Evolutionary conservation across 2,329 filamentous ascomycete species (phyloP).

Genomic region (Venturia asperata): DNA sequence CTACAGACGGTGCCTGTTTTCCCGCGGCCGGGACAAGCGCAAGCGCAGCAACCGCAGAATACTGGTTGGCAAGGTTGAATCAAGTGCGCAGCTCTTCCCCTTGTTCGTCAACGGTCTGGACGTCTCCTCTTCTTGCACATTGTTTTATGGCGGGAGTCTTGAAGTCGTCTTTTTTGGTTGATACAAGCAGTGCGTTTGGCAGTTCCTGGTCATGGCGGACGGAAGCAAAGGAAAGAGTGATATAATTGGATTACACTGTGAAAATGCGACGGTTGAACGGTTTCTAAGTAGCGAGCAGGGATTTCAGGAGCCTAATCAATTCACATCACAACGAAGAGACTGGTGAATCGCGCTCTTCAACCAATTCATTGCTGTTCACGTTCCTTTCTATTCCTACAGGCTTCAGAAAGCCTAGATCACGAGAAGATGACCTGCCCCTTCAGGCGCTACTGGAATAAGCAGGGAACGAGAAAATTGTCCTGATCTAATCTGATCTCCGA

Average conservation of each 20-base stretch:
- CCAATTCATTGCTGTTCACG: neutral
- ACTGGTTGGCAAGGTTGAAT: slow-evolving; percentile 15
- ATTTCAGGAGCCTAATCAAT: neutral
- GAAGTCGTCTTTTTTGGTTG: neutral
- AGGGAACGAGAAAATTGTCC: no score
- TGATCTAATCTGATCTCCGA: slow-evolving; percentile 4
- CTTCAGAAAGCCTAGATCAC: no score
- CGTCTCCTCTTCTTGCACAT: neutral
- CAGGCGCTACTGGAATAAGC: no score
- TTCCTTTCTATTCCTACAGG: neutral
- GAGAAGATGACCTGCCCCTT: no score
- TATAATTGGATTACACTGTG: neutral
- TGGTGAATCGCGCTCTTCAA: neutral
- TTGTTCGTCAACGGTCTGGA: neutral
- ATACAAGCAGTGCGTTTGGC: slow-evolving; percentile 1
- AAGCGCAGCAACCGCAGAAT: slow-evolving; percentile 12
- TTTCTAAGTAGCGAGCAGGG: neutral
- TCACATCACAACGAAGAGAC: neutral
- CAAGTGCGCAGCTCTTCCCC: neutral
- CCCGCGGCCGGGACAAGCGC: slow-evolving; percentile 59
- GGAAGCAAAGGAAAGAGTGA: neutral
- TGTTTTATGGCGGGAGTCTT: neutral
- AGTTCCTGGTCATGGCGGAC: neutral
- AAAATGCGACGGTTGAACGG: neutral
- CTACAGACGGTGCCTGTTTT: slow-evolving; percentile 78